These are phyloP conservation scores for Bolboschoenus planiculmis DNA, from an alignment of 176 grass and related monocot genomes.

Conservation along the genomic window DNA sequence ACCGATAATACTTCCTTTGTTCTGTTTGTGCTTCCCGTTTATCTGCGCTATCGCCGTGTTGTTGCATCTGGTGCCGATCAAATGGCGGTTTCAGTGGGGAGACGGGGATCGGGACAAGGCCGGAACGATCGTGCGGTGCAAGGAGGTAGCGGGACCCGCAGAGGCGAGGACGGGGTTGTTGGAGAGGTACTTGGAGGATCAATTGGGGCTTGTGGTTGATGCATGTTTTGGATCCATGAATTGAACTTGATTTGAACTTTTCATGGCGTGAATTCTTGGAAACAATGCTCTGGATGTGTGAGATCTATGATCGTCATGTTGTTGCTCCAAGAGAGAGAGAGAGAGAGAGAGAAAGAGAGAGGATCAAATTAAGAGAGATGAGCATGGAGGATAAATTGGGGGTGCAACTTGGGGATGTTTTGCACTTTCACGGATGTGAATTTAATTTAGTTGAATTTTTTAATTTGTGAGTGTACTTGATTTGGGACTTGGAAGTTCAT, in stretches of 20 bases:
- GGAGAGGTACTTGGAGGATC: slow-evolving; percentile 59
- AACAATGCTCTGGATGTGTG: background rate
- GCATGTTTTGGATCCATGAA: background rate
- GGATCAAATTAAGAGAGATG: background rate
- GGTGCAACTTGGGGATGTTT: background rate
- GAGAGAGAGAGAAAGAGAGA: background rate
- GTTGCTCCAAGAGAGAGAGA: background rate
- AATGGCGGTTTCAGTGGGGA: background rate
- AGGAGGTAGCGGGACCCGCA: background rate
- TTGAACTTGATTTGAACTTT: background rate
- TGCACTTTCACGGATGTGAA: slow-evolving; percentile 4
- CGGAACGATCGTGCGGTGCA: background rate
- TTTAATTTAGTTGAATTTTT: background rate
- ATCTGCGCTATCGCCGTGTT: slow-evolving; percentile 35
- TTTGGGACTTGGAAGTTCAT: background rate
- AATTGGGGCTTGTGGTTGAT: slow-evolving; percentile 50
- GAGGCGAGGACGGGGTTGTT: slow-evolving; percentile 23
- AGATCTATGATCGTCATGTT: background rate
- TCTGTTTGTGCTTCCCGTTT: slow-evolving; percentile 37
- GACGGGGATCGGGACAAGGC: background rate
- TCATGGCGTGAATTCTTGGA: background rate
- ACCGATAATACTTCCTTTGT: slow-evolving; percentile 39
- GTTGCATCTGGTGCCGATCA: slow-evolving; percentile 27
- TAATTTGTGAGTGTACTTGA: background rate
- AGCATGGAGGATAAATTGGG: background rate